A percentile compares a stretch with the other conserved stretches of the same genome.
phyloP scores from a whole-genome alignment of 805 yeast species.

The Clavispora fructus region DNA sequence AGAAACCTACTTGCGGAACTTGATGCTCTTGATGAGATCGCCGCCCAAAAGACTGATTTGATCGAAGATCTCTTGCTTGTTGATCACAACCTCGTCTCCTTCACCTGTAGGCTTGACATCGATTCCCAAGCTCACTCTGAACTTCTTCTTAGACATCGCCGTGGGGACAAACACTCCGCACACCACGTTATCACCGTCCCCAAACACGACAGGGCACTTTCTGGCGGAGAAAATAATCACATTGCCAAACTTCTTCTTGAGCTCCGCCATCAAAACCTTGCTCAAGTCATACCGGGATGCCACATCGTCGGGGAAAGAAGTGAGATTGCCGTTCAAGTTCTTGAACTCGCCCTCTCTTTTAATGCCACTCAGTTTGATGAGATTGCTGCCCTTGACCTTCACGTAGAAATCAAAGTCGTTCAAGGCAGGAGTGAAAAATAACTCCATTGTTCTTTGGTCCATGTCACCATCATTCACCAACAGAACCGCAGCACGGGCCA shows the following conservation, averaged over 20 bases:
- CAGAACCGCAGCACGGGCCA: slow-evolving; percentile 66
- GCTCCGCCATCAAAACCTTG: slow-evolving; percentile 52
- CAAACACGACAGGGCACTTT: slow-evolving; percentile 48
- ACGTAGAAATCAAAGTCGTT: slow-evolving; percentile 82
- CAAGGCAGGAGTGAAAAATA: slow-evolving; percentile 75
- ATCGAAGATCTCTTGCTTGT: slow-evolving; percentile 64
- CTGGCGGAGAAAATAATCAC: slow-evolving; percentile 65
- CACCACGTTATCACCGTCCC: slow-evolving; percentile 57
- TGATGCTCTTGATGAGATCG: slow-evolving; percentile 45
- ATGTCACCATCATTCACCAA: slow-evolving; percentile 45
- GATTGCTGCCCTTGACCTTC: slow-evolving; percentile 43
- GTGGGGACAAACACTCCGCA: slow-evolving; percentile 80
- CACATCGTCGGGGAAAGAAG: slow-evolving; percentile 42
- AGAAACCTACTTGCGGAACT: slow-evolving; percentile 23
- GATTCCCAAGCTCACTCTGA: slow-evolving; percentile 74
- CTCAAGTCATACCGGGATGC: slow-evolving; percentile 55
- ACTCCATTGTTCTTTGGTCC: slow-evolving; percentile 34
- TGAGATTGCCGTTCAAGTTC: slow-evolving; percentile 46
- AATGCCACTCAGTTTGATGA: slow-evolving; percentile 51
- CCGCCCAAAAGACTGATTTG: slow-evolving; percentile 71
- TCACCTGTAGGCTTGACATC: slow-evolving; percentile 60
- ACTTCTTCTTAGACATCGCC: slow-evolving; percentile 54
- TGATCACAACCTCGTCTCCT: slow-evolving; percentile 51
- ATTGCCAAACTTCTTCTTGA: slow-evolving; percentile 60
- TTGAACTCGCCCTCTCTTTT: slow-evolving; percentile 52